Conservation (phyloP, 495 filamentous ascomycete genomes). For the Wilcoxina mikolae region DNA sequence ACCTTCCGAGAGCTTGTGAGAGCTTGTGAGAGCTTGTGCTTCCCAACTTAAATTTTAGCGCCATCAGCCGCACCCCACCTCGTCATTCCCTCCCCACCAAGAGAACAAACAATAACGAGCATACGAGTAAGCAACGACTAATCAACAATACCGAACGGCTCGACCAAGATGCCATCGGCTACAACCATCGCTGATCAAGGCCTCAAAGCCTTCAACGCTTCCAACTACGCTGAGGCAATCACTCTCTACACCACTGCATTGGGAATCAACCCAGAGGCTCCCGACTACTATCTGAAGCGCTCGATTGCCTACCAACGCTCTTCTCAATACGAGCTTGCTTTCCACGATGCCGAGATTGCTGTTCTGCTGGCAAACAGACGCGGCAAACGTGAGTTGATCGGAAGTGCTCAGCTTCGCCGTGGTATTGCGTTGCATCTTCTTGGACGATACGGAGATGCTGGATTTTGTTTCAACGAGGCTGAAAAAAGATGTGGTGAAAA, state of each 20-base stretch:
- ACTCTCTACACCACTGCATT: slow-evolving; percentile 65
- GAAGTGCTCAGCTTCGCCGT: slow-evolving; percentile 65
- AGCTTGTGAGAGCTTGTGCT: too few relatives aligned
- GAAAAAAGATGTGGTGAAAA: slow-evolving; percentile 42
- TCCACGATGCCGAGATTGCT: slow-evolving; percentile 68
- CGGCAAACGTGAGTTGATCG: slow-evolving; percentile 64
- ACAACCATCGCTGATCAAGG: slow-evolving; percentile 42
- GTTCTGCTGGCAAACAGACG: slow-evolving; percentile 54
- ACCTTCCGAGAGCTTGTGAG: too few relatives aligned
- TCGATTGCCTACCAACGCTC: slow-evolving; percentile 65
- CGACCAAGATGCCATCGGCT: slow-evolving; percentile 16
- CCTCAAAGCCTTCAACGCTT: slow-evolving; percentile 46
- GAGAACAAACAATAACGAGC: too few relatives aligned
- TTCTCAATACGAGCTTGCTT: slow-evolving; percentile 38
- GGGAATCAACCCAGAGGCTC: slow-evolving; percentile 46
- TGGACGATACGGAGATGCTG: slow-evolving; percentile 60
- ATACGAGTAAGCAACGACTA: too few relatives aligned
- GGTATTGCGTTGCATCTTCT: slow-evolving; percentile 58
- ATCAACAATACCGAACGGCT: neutral
- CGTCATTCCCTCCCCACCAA: too few relatives aligned
- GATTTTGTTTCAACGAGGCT: slow-evolving; percentile 53
- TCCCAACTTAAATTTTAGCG: too few relatives aligned
- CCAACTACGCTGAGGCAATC: slow-evolving; percentile 54
- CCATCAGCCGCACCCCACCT: too few relatives aligned
- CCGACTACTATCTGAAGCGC: slow-evolving; percentile 74